phyloP scores from a whole-genome alignment of 257 asterid genomes.

The Datura wrightii region DNA sequence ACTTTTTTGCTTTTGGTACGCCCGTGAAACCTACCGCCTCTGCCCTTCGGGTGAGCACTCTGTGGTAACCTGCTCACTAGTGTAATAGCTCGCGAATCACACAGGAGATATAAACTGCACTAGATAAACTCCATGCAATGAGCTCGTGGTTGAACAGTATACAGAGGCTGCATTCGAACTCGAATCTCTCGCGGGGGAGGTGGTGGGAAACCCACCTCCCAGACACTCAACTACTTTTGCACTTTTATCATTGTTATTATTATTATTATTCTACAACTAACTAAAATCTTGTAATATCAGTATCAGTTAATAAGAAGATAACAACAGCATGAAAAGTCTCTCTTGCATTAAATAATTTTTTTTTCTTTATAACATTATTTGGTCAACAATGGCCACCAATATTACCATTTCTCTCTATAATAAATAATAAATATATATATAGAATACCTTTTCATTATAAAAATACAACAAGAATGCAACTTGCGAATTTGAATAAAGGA shows the following conservation, averaged over 20 bases:
- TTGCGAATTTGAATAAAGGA: neutral
- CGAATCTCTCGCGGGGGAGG: no score
- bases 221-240: no score
- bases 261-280: conserved; percentile 1
- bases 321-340: neutral
- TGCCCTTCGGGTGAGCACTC: no score
- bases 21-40: no score
- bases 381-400: conserved; percentile 14
- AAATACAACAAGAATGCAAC: neutral
- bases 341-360: neutral
- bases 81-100: no score
- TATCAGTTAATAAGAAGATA: neutral
- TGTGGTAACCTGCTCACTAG: no score
- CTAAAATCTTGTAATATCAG: neutral
- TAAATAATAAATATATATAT: no score
- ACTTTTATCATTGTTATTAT: neutral
- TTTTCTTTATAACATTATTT: neutral
- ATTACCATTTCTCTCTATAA: neutral
- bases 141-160: no score
- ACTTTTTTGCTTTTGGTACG: neutral
- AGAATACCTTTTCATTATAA: neutral
- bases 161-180: no score
- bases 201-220: no score
- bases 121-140: no score
- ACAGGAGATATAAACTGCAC: no score